phyloP scores from a whole-genome alignment of 108 stramenopile genomes.

The Tribonema minus region DNA sequence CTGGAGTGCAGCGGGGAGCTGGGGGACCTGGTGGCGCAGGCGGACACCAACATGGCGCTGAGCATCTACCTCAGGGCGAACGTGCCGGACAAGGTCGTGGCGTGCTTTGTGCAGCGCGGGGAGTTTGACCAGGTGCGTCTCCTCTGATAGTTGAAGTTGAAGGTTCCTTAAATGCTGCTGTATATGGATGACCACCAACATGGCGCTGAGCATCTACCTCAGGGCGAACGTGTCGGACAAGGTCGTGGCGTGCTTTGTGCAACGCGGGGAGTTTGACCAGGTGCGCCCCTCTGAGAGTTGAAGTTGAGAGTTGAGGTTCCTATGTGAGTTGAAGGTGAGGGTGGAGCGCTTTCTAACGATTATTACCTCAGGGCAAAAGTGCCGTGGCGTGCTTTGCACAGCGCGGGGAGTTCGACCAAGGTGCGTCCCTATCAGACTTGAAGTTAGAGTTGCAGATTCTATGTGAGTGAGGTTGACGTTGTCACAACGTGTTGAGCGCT shows the following conservation, averaged over 20 bases:
- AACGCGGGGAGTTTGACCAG: conserved; percentile 96
- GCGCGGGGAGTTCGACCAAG: conserved; percentile 98
- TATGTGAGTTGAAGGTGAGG: too few relatives aligned
- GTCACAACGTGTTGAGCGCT: too few relatives aligned
- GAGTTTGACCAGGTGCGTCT: conserved; percentile 92
- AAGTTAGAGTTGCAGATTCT: too few relatives aligned
- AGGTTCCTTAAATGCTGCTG: too few relatives aligned
- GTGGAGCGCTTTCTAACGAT: too few relatives aligned
- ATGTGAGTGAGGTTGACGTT: too few relatives aligned
- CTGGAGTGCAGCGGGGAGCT: conserved; percentile 62
- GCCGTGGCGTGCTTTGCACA: conserved; percentile 97
- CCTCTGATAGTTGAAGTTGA: too few relatives aligned
- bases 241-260: conserved; percentile 97
- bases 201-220: conserved; percentile 96
- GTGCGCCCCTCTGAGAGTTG: too few relatives aligned
- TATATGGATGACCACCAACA: too few relatives aligned
- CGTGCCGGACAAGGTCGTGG: conserved; percentile 92
- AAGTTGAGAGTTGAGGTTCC: too few relatives aligned
- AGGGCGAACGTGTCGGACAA: conserved; percentile 89
- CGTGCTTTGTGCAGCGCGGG: conserved; percentile 94
- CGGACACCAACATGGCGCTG: conserved; percentile 91
- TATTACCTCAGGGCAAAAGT: conserved; percentile 88
- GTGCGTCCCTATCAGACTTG: too few relatives aligned
- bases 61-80: conserved; percentile 92
- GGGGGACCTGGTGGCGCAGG: conserved; percentile 91